Conservation (phyloP, 169 alveolate species). For the Babesia ovis region DNA sequence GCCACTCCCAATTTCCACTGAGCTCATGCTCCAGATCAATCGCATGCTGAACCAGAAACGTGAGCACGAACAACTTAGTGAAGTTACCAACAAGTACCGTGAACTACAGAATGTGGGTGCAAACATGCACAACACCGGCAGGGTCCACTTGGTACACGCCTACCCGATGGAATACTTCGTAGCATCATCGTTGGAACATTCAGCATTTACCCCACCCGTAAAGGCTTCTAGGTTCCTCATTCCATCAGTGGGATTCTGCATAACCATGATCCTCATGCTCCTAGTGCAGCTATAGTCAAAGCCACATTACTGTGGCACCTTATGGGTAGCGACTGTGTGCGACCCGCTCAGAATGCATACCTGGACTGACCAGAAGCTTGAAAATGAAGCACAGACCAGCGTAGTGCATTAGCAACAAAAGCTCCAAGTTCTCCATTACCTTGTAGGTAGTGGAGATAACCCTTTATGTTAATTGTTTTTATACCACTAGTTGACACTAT, state of each 20-base stretch:
- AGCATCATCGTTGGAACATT: slow-evolving; percentile 56
- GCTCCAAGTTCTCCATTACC: not conserved
- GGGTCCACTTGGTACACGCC: slow-evolving; percentile 78
- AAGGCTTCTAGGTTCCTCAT: not conserved
- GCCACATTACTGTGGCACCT: not conserved
- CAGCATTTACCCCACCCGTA: not conserved
- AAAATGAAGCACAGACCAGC: too few species aligned
- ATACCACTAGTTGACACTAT: too few species aligned
- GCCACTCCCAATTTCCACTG: slow-evolving; percentile 83
- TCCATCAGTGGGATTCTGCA: not conserved
- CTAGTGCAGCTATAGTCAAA: not conserved
- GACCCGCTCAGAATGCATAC: too few species aligned
- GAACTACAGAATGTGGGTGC: slow-evolving; percentile 75
- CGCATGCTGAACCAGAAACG: slow-evolving; percentile 77
- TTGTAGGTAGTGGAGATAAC: not conserved
- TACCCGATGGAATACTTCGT: slow-evolving; percentile 81
- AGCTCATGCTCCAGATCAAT: slow-evolving; percentile 79
- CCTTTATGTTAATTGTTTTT: too few species aligned
- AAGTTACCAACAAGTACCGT: slow-evolving; percentile 69
- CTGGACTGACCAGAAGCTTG: too few species aligned
- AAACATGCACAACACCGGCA: slow-evolving; percentile 72
- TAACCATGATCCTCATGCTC: not conserved
- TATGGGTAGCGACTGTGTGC: not conserved
- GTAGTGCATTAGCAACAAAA: too few species aligned
- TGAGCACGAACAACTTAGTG: slow-evolving; percentile 46